Percentiles rank a stretch among this genome's conserved stretches.
These are phyloP conservation scores for Rhizophagus sp. DNA, from an alignment of 192 early-diverging fungal genomes.

Conservation along the genomic window DNA sequence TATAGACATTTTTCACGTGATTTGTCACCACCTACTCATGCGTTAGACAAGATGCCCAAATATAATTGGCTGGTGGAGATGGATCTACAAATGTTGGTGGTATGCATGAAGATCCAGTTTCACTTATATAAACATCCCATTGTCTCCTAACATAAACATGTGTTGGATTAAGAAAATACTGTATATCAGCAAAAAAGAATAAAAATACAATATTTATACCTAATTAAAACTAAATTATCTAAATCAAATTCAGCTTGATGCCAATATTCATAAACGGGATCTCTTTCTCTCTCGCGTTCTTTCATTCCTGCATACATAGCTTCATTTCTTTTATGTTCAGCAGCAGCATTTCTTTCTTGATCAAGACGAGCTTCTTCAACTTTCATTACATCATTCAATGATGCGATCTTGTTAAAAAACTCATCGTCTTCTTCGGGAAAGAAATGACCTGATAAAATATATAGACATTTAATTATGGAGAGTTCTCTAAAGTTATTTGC, in stretches of 20 bases:
- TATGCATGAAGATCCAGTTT: conserved; percentile 27
- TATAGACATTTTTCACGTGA: no score
- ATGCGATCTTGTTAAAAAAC: conserved; percentile 36
- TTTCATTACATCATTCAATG: conserved; percentile 32
- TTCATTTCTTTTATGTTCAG: conserved; percentile 30
- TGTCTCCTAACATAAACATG: conserved; percentile 10
- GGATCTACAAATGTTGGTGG: conserved; percentile 36
- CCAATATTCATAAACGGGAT: conserved; percentile 34
- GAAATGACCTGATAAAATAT: conserved; percentile 33
- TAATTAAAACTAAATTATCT: conserved; percentile 29
- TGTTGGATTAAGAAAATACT: neutral
- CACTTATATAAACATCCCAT: conserved; percentile 37
- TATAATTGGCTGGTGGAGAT: conserved; percentile 39
- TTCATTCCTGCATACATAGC: conserved; percentile 31
- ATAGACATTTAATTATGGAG: neutral
- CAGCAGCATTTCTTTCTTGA: conserved; percentile 25
- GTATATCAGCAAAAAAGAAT: neutral
- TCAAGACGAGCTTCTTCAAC: conserved; percentile 29
- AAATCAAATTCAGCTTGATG: conserved; percentile 33
- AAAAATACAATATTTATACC: conserved; percentile 11
- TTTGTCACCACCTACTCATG: neutral
- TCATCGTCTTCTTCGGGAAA: conserved; percentile 40
- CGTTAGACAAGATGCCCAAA: conserved; percentile 38
- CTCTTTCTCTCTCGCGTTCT: conserved; percentile 34
- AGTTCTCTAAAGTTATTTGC: neutral